phyloP scores from a whole-genome alignment of 2,329 filamentous ascomycete species.

The Atkinsonella hypoxylon region DNA sequence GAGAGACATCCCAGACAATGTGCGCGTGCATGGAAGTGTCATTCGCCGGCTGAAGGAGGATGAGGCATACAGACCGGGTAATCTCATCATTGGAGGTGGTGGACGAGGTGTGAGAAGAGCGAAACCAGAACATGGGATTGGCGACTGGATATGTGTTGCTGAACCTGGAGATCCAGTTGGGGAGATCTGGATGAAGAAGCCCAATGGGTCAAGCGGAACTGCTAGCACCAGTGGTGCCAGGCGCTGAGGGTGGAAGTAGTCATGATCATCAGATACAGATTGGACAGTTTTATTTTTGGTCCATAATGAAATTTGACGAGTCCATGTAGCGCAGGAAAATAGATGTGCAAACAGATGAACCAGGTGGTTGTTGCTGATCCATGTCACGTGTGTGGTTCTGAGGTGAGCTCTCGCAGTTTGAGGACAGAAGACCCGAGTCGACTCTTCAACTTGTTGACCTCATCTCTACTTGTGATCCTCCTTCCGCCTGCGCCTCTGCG shows the following conservation, averaged over 20 bases:
- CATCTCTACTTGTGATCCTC: too few relatives aligned
- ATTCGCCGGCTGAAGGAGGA: constrained; percentile 58
- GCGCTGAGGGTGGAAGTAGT: not conserved
- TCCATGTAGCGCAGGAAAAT: too few relatives aligned
- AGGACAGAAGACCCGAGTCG: too few relatives aligned
- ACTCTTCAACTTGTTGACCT: too few relatives aligned
- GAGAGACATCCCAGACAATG: constrained; percentile 60
- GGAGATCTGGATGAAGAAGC: constrained; percentile 46
- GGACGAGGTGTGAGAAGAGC: constrained; percentile 56
- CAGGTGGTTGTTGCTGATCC: too few relatives aligned
- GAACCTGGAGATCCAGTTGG: constrained; percentile 56
- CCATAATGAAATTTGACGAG: too few relatives aligned
- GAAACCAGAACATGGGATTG: constrained; percentile 50
- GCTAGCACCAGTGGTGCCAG: not conserved
- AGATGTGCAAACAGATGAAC: too few relatives aligned
- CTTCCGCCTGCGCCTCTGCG: not conserved
- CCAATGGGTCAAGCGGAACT: not conserved
- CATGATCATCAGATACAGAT: not conserved
- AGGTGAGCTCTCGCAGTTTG: too few relatives aligned
- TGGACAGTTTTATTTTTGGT: not conserved
- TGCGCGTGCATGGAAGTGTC: constrained; percentile 61
- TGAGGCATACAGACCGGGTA: constrained; percentile 58
- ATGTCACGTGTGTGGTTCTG: too few relatives aligned
- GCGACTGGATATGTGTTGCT: constrained; percentile 57
- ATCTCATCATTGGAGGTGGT: constrained; percentile 68